Percentiles rank a stretch among this genome's conserved stretches.
Evolutionary conservation across 2,329 filamentous ascomycete species (phyloP).

Genomic region (Metarhizium sp.): DNA sequence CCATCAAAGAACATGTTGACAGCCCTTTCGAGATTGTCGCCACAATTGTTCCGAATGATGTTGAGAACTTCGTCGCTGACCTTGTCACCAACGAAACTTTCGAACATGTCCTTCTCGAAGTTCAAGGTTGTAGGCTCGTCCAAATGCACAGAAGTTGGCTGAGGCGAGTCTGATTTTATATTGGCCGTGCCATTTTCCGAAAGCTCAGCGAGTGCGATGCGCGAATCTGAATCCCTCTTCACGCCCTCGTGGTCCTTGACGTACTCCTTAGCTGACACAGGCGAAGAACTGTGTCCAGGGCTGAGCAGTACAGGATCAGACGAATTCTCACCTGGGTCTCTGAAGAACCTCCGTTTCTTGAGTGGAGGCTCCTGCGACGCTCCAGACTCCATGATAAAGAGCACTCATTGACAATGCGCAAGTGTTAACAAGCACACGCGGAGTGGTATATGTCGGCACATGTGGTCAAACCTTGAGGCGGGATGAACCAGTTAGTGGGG

Average conservation of each 20-base stretch:
- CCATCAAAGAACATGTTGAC: constrained; percentile 64
- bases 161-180: constrained; percentile 6
- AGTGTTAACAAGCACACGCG: background rate
- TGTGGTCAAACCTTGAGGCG: background rate
- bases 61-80: constrained; percentile 38
- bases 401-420: background rate
- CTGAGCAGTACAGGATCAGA: constrained; percentile 15
- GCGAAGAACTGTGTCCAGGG: constrained; percentile 14
- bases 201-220: constrained; percentile 7
- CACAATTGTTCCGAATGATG: constrained; percentile 44
- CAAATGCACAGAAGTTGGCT: constrained; percentile 9
- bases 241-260: constrained; percentile 14
- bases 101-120: constrained; percentile 50
- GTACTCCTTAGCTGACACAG: constrained; percentile 15
- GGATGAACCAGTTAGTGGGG: constrained; percentile 10
- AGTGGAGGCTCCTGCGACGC: constrained; percentile 32
- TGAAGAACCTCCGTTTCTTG: constrained; percentile 34
- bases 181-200: constrained; percentile 5
- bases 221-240: constrained; percentile 12
- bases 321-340: constrained; percentile 21
- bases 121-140: constrained; percentile 18
- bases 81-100: constrained; percentile 50
- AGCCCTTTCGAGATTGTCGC: constrained; percentile 49
- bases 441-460: background rate
- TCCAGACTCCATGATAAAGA: constrained; percentile 26